Percentiles rank a stretch among this genome's conserved stretches.
Conservation (phyloP, 78 protist genomes). For the Cavenderia fasciculata region DNA sequence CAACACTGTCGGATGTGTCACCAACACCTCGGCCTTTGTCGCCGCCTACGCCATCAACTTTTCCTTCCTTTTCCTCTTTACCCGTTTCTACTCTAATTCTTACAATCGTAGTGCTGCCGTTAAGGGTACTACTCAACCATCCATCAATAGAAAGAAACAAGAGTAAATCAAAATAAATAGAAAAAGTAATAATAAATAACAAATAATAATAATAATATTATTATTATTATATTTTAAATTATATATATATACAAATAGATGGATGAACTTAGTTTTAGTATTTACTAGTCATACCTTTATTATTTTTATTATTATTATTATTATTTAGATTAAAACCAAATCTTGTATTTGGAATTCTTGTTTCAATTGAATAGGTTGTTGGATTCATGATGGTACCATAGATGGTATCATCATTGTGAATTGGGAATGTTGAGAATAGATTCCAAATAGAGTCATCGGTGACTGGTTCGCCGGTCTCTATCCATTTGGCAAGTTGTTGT, state of each 20-base stretch:
- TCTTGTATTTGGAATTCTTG: neutral
- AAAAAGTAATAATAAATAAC: neutral
- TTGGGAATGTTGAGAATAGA: neutral
- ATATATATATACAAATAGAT: neutral
- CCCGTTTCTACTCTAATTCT: constrained; percentile 44
- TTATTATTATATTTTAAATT: neutral
- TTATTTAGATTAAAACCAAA: too few species aligned
- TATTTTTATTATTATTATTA: too few species aligned
- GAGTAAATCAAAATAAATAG: neutral
- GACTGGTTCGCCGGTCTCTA: neutral
- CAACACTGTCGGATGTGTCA: neutral
- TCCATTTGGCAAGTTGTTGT: neutral
- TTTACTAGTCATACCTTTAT: too few species aligned
- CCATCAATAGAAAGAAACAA: neutral
- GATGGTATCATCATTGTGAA: neutral
- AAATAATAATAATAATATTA: neutral
- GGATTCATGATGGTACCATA: neutral
- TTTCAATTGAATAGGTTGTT: neutral
- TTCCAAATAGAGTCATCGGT: neutral
- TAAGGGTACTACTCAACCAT: neutral
- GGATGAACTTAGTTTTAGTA: too few species aligned
- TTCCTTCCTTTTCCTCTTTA: constrained; percentile 75
- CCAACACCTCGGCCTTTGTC: constrained; percentile 26
- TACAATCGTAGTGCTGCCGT: neutral
- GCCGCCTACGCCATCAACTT: constrained; percentile 42